phyloP scores from a whole-genome alignment of 1,139 yeast genomes.

The Sugiyamaella castrensis region DNA sequence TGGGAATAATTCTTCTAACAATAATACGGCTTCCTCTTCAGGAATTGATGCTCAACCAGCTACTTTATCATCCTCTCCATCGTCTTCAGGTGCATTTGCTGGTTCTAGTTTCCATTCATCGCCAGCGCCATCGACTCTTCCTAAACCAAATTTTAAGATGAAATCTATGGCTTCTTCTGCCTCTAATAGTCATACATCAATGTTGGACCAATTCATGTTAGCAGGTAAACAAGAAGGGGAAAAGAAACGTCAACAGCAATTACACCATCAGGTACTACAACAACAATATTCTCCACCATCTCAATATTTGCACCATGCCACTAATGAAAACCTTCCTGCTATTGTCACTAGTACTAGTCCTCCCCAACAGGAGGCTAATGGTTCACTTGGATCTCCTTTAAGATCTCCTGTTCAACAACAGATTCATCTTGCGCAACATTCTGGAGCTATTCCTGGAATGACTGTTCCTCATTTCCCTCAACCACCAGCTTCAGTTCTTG shows the following conservation, averaged over 20 bases:
- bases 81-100: slow-evolving; percentile 32
- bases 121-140: slow-evolving; percentile 45
- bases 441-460: slow-evolving; percentile 13
- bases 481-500: slow-evolving; percentile 8
- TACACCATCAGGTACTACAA: background rate
- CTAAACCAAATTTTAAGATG: slow-evolving; percentile 39
- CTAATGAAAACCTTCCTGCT: background rate
- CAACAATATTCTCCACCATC: background rate
- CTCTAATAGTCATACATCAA: slow-evolving; percentile 17
- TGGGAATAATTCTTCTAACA: slow-evolving; percentile 2
- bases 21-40: slow-evolving; percentile 5
- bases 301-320: slow-evolving; percentile 10
- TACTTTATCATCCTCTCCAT: slow-evolving; percentile 11
- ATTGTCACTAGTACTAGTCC: background rate
- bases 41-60: background rate
- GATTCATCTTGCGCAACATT: slow-evolving; percentile 12
- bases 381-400: slow-evolving; percentile 6
- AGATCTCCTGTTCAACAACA: slow-evolving; percentile 14
- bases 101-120: slow-evolving; percentile 45
- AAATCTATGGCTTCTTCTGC: slow-evolving; percentile 19
- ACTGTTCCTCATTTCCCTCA: slow-evolving; percentile 15
- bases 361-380: background rate
- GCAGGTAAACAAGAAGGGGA: slow-evolving; percentile 27
- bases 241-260: slow-evolving; percentile 7
- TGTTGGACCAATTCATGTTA: slow-evolving; percentile 29